Conservation (phyloP, 2,329 filamentous ascomycete genomes). For the Sporothrix brasiliensis region DNA sequence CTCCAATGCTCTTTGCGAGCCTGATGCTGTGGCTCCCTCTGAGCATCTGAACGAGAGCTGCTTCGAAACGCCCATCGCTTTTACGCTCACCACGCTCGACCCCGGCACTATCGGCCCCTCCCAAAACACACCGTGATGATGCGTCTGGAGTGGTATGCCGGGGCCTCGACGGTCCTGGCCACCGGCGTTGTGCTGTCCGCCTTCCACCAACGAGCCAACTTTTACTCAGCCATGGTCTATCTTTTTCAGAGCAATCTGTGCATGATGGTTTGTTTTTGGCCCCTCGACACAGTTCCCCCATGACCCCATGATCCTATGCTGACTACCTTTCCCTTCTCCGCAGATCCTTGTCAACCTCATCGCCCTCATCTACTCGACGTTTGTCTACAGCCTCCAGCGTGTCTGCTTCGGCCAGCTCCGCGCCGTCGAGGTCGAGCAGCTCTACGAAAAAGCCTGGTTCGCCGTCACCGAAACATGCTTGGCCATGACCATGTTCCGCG, state of each 20-base stretch:
- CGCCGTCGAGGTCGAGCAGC: conserved; percentile 91
- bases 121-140: conserved; percentile 48
- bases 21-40: conserved; percentile 18
- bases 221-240: conserved; percentile 97
- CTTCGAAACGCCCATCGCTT: neutral
- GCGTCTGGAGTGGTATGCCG: conserved; percentile 63
- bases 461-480: conserved; percentile 95
- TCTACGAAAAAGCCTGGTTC: conserved; percentile 98
- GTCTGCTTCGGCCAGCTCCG: conserved; percentile 88
- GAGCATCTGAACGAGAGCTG: conserved; percentile 27
- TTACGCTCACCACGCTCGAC: neutral
- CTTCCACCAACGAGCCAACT: conserved; percentile 93
- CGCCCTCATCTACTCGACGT: conserved; percentile 75
- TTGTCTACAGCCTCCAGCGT: conserved; percentile 85
- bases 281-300: neutral
- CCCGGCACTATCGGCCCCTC: neutral
- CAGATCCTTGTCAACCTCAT: conserved; percentile 90
- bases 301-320: neutral
- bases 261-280: conserved; percentile 67
- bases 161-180: conserved; percentile 79
- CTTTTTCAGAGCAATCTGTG: conserved; percentile 95
- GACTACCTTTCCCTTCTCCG: neutral
- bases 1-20: conserved; percentile 27
- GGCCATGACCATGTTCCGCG: conserved; percentile 97
- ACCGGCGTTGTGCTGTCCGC: conserved; percentile 83